These are phyloP conservation scores for Neoscytalidium dimidiatum DNA, from an alignment of 2,329 filamentous ascomycete species.

Conservation along the genomic window DNA sequence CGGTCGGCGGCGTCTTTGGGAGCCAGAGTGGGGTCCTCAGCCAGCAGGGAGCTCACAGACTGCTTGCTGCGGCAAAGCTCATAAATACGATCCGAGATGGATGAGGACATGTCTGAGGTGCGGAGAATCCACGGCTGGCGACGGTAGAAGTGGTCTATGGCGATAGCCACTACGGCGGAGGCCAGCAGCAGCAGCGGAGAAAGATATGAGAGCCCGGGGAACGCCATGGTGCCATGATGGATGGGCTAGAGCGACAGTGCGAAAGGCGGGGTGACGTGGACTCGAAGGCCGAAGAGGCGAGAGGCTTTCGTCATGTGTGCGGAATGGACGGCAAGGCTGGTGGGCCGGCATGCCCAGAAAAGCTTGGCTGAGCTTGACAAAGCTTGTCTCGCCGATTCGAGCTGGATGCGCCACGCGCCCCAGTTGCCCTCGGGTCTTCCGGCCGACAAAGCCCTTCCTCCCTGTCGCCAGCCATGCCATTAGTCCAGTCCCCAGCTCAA, in stretches of 20 bases:
- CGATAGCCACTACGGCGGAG: not conserved
- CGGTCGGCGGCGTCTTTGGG: conserved; percentile 58
- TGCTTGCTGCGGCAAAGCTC: conserved; percentile 66
- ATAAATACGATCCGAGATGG: conserved; percentile 36
- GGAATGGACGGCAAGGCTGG: not conserved
- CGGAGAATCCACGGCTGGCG: conserved; percentile 19
- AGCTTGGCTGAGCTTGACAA: conserved; percentile 15
- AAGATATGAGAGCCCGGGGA: not conserved
- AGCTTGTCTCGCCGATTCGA: not conserved
- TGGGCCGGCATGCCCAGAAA: not conserved
- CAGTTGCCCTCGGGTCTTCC: not conserved
- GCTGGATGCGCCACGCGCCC: not conserved
- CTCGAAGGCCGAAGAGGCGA: not conserved
- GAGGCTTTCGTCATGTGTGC: not conserved
- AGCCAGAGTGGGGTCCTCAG: conserved; percentile 50
- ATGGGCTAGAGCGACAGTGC: not conserved
- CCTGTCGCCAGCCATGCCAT: not conserved
- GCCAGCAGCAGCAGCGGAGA: not conserved
- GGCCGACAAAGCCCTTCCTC: not conserved
- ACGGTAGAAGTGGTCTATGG: conserved; percentile 11
- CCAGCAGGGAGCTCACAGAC: conserved; percentile 60
- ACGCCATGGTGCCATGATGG: not conserved
- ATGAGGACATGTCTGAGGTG: conserved; percentile 22
- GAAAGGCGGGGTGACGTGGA: not conserved
- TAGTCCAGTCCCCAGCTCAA: not conserved